Evolutionary conservation across 805 yeast species (phyloP).

Genomic region (Cyberlindnera xylosilytica): DNA sequence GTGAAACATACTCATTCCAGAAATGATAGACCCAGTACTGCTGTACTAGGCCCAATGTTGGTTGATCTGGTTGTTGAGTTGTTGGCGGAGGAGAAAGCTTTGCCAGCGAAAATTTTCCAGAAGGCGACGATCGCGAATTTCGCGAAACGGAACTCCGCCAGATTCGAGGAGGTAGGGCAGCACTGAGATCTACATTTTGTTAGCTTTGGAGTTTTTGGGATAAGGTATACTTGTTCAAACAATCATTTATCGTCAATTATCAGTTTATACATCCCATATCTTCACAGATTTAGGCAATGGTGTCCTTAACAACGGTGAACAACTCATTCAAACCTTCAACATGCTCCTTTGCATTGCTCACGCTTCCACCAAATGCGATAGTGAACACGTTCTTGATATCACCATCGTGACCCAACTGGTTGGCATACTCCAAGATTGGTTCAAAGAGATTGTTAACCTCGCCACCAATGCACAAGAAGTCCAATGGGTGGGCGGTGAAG

Average conservation of each 20-base stretch:
- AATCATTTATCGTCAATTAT: neutral
- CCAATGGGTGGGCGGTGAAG: slow-evolving; percentile 22
- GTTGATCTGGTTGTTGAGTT: too few species aligned
- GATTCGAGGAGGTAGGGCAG: too few species aligned
- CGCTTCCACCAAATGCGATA: slow-evolving; percentile 55
- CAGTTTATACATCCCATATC: neutral
- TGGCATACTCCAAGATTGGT: slow-evolving; percentile 54
- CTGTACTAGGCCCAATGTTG: too few species aligned
- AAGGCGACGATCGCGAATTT: too few species aligned
- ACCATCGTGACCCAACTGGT: slow-evolving; percentile 32
- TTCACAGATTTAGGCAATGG: neutral
- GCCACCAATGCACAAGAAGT: slow-evolving; percentile 57
- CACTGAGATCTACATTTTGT: too few species aligned
- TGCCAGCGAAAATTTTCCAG: too few species aligned
- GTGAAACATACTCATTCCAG: too few species aligned
- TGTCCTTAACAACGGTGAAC: slow-evolving; percentile 42
- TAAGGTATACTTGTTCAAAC: too few species aligned
- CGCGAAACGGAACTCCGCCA: too few species aligned
- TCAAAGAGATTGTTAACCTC: slow-evolving; percentile 70
- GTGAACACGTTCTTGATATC: slow-evolving; percentile 50
- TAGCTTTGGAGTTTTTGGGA: too few species aligned
- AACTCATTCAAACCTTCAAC: slow-evolving; percentile 71
- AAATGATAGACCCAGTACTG: too few species aligned
- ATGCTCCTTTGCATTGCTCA: slow-evolving; percentile 52
- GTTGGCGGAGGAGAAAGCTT: too few species aligned